Evolutionary conservation across 108 stramenopile species (phyloP).

Genomic region (Cyclotella kingstonii): DNA sequence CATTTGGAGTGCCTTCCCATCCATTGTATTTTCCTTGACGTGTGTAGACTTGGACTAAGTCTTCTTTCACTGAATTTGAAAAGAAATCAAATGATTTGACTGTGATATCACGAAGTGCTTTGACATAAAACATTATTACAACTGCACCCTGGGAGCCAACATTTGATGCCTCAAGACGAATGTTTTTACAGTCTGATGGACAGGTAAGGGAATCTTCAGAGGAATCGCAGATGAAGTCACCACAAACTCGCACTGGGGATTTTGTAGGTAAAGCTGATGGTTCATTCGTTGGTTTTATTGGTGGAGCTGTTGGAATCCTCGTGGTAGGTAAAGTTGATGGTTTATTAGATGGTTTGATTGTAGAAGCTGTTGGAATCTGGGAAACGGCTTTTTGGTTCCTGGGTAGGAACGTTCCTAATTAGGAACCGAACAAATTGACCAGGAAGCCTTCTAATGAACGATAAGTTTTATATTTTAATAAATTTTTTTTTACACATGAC

Average conservation of each 20-base stretch:
- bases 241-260: not conserved
- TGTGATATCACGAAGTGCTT: constrained; percentile 1
- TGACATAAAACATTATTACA: constrained; percentile 9
- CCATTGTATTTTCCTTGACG: not conserved
- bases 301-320: not conserved
- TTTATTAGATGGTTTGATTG: not conserved
- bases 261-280: not conserved
- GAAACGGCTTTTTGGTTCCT: too few species aligned
- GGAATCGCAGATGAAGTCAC: not conserved
- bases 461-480: too few species aligned
- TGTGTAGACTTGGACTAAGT: constrained; percentile 6
- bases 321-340: constrained; percentile 1
- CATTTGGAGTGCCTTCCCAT: not conserved
- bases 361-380: not conserved
- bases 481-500: too few species aligned
- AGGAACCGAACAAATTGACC: too few species aligned
- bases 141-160: constrained; percentile 1
- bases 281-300: not conserved
- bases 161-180: not conserved
- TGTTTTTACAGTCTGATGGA: constrained; percentile 1
- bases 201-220: constrained; percentile 3
- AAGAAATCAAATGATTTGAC: constrained; percentile 8
- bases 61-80: not conserved
- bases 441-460: too few species aligned
- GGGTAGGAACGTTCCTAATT: too few species aligned